A percentile compares a stretch with the other conserved stretches of the same genome.
Evolutionary conservation across 768 basidiomycete species (phyloP).

Genomic region (Rhizopogon rudus): DNA sequence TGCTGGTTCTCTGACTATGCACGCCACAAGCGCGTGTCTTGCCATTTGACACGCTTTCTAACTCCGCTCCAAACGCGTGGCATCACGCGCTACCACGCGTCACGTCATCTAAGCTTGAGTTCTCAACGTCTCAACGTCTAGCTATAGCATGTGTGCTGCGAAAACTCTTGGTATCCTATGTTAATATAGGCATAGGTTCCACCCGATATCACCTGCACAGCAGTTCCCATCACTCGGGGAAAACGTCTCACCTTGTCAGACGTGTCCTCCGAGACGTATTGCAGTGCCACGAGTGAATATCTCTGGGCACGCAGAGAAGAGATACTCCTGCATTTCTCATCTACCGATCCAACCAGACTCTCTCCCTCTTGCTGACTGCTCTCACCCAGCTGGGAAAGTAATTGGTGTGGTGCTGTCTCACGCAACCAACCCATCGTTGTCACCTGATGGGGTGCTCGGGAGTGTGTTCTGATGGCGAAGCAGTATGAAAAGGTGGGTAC

Average conservation of each 20-base stretch:
- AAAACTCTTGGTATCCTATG: too few relatives aligned
- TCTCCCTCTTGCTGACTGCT: conserved; percentile 18
- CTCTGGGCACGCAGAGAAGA: conserved; percentile 72
- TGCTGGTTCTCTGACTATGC: not conserved
- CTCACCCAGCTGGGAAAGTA: conserved; percentile 21
- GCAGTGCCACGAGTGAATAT: conserved; percentile 62
- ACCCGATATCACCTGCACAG: too few relatives aligned
- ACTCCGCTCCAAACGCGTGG: conserved; percentile 14
- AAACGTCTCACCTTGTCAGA: conserved; percentile 47
- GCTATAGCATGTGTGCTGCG: too few relatives aligned
- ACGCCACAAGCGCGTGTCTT: conserved; percentile 25
- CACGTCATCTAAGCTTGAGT: too few relatives aligned
- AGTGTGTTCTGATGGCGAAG: conserved; percentile 68
- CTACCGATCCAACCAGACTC: conserved; percentile 46
- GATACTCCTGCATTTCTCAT: conserved; percentile 17
- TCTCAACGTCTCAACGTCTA: too few relatives aligned
- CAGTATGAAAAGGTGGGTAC: conserved; percentile 56
- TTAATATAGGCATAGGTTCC: too few relatives aligned
- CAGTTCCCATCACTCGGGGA: conserved; percentile 8
- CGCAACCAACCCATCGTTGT: conserved; percentile 58
- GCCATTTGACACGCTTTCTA: conserved; percentile 8
- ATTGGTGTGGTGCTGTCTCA: conserved; percentile 45
- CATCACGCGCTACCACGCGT: not conserved
- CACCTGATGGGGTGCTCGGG: conserved; percentile 51
- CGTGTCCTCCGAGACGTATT: conserved; percentile 45